These are phyloP conservation scores for Ophiosphaerella korrae DNA, from an alignment of 2,329 filamentous ascomycete genomes.

Conservation along the genomic window DNA sequence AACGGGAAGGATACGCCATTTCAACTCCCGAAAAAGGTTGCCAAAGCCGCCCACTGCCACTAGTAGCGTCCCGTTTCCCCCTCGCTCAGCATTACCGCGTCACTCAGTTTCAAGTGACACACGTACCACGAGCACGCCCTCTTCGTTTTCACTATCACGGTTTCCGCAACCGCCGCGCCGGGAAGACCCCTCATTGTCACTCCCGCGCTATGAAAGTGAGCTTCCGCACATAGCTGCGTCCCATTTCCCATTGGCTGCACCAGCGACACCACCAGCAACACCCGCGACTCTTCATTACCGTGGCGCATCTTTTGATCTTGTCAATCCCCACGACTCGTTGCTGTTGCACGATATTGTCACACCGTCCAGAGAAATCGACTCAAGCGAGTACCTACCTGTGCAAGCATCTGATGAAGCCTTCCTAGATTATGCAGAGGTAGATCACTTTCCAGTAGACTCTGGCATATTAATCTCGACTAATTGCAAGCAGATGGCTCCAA, in stretches of 20 bases:
- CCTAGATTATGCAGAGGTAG: constrained; percentile 23
- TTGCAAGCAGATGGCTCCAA: constrained; percentile 37
- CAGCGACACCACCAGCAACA: constrained; percentile 43
- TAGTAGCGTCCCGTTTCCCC: constrained; percentile 10
- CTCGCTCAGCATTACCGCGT: constrained; percentile 23
- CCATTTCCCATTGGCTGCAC: constrained; percentile 33
- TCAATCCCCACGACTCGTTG: constrained; percentile 47
- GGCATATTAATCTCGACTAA: constrained; percentile 1
- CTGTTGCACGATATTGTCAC: constrained; percentile 44
- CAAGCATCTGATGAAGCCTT: constrained; percentile 29
- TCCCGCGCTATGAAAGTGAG: constrained; percentile 26
- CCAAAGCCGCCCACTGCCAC: constrained; percentile 33
- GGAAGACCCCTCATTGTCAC: constrained; percentile 26
- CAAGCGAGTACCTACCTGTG: constrained; percentile 37
- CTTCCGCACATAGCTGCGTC: constrained; percentile 23
- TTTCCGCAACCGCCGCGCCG: constrained; percentile 42
- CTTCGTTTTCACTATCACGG: constrained; percentile 40
- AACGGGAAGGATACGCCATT: constrained; percentile 33
- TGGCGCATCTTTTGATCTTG: constrained; percentile 47
- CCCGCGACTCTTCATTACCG: constrained; percentile 47
- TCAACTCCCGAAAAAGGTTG: constrained; percentile 43
- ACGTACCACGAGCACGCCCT: constrained; percentile 23
- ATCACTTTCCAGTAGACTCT: neutral
- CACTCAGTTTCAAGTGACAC: constrained; percentile 20
- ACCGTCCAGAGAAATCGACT: constrained; percentile 43